Base-by-base conservation (phyloP, 2,329 filamentous ascomycete genomes). In the Falciphora oryzae region DNA sequence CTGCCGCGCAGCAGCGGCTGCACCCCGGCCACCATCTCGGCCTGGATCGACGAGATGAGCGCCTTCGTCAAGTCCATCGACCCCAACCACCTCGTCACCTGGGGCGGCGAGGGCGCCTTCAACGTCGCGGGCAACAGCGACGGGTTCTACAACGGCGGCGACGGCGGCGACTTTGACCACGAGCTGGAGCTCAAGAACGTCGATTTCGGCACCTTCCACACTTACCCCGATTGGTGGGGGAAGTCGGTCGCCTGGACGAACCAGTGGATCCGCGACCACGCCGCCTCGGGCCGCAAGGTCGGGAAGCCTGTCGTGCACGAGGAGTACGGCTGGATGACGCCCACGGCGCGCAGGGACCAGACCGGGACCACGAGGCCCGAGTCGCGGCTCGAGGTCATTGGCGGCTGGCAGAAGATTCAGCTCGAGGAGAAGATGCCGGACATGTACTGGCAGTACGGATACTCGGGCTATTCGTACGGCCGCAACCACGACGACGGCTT, bases 241-340 rank as follows among this genome's bases (percentile, higher is more conserved):
- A 63, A 63, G 35, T 44, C 56, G 6, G 38, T 63, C 31, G 57
- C 10, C 32, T 63, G 62, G 62, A 59, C 57, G 8, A 57, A 66
- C 56, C 64, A 62, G 25, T 68, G 66, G 66, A 68, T 68, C 65
- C 61, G 57, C 25, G 65, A 68, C 60, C 66, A 68, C 53, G 66
- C 65, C 35, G 63, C 65, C 5, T 61, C 64, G 10, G 65, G 64
- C 16, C 18, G 57, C 25, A 58, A 56, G 31, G 65, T 83, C 22
- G 90, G 89, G 65, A 89, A 92, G 79, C 27, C 87, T 86, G 73
- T 85, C 89, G 61, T 90, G 83, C 29, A 91, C 84, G 18, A 93
- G 80, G 71, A 92, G 73, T 93, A 94, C 18, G 93, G 75, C 78
- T 93, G 93, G 80, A 93, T 93, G 57, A 63, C 62, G 32, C 22